A percentile compares a stretch with the other conserved stretches of the same genome.
Evolutionary conservation across 345 rosid species (phyloP).

Genomic region (Alliaria petiolata): DNA sequence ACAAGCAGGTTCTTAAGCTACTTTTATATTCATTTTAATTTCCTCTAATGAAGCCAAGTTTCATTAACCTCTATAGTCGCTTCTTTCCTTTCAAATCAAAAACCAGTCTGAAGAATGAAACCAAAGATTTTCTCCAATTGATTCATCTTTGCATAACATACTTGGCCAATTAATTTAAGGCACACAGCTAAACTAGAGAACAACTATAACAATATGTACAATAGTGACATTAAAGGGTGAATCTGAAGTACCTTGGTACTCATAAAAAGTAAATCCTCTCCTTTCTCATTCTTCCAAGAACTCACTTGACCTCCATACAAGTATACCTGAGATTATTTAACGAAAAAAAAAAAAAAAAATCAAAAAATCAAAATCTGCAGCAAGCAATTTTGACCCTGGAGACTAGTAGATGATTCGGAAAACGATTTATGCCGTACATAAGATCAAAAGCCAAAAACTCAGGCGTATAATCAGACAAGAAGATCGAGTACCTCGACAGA

Average conservation of each 20-base stretch:
- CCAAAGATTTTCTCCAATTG: not conserved
- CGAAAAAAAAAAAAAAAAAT: not conserved
- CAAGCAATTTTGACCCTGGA: not conserved
- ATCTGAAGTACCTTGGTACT: constrained; percentile 59
- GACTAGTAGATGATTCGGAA: too few relatives aligned
- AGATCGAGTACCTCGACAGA: constrained; percentile 66
- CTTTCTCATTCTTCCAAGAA: constrained; percentile 80
- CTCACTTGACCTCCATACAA: constrained; percentile 78
- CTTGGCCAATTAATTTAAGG: not conserved
- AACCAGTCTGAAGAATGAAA: not conserved
- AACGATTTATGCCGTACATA: too few relatives aligned
- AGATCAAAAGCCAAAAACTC: not conserved
- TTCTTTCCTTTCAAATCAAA: not conserved
- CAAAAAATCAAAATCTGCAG: not conserved
- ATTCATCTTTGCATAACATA: not conserved
- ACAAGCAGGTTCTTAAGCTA: not conserved
- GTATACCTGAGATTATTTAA: constrained; percentile 47
- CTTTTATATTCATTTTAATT: not conserved
- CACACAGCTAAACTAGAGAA: not conserved
- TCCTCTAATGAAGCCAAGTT: not conserved
- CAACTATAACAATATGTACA: too few relatives aligned
- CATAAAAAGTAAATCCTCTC: constrained; percentile 79
- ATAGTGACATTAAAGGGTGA: not conserved
- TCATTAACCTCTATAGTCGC: not conserved
- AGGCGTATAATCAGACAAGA: not conserved